A percentile compares a stretch with the other conserved stretches of the same genome.
phyloP scores from a whole-genome alignment of 1,139 yeast genomes.

The Keqinozyma sinolaborantium region DNA sequence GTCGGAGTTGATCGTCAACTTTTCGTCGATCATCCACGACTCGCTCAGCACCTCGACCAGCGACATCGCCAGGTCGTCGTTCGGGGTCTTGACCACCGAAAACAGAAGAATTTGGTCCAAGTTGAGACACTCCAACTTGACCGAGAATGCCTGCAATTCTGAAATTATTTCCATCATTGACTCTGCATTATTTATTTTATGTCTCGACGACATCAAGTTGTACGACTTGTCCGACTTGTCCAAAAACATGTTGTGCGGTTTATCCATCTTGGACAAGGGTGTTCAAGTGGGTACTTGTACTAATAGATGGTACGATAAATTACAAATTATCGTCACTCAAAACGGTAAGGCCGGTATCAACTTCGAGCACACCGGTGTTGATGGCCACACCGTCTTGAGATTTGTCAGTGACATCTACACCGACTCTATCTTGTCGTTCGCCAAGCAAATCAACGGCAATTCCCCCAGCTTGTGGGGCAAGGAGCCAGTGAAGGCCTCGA shows the following conservation, averaged over 20 bases:
- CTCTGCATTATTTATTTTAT: conserved; percentile 75
- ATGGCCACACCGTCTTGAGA: conserved; percentile 88
- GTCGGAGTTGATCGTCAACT: conserved; percentile 70
- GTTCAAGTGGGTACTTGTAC: conserved; percentile 93
- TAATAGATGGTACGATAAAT: conserved; percentile 91
- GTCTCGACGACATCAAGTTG: conserved; percentile 74
- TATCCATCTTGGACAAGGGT: conserved; percentile 75
- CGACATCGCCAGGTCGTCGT: conserved; percentile 76
- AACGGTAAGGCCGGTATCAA: conserved; percentile 93
- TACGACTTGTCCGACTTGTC: conserved; percentile 66
- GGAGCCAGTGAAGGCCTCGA: conserved; percentile 6
- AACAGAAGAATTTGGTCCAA: conserved; percentile 83
- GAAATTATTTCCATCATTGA: conserved; percentile 76
- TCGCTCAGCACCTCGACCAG: conserved; percentile 55
- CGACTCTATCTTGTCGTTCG: conserved; percentile 84
- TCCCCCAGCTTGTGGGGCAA: conserved; percentile 75
- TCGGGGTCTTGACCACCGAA: conserved; percentile 88
- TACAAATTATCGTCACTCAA: conserved; percentile 84
- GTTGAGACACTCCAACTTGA: conserved; percentile 52
- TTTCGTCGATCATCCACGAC: conserved; percentile 72
- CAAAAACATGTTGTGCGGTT: conserved; percentile 83
- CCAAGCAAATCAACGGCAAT: conserved; percentile 74
- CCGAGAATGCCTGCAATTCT: conserved; percentile 47
- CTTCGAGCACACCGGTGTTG: conserved; percentile 94
- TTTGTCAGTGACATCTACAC: conserved; percentile 90